These are phyloP conservation scores for Sporopachydermia cereana DNA, from an alignment of 1,139 yeast species.

Conservation along the genomic window DNA sequence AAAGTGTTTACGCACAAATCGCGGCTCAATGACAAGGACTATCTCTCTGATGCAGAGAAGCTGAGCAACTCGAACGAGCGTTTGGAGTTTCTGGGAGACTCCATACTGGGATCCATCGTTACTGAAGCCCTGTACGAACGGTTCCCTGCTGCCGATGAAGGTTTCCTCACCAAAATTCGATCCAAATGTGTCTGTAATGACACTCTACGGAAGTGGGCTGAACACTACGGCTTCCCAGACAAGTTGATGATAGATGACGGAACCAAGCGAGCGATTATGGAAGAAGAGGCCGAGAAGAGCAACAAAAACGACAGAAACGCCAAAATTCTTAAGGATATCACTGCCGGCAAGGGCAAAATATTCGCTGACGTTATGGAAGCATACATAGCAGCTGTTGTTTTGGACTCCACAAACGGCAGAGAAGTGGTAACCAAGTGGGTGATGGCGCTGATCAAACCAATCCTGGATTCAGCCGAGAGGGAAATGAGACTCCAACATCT, in stretches of 20 bases:
- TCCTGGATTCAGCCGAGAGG: constrained; percentile 28
- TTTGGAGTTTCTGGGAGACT: constrained; percentile 67
- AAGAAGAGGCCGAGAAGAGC: constrained; percentile 15
- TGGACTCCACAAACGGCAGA: constrained; percentile 39
- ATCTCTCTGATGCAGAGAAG: constrained; percentile 40
- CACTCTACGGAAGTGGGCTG: constrained; percentile 37
- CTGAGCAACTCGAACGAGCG: constrained; percentile 58
- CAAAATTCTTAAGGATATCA: constrained; percentile 16
- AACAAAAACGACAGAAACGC: not conserved
- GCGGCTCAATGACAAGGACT: constrained; percentile 44
- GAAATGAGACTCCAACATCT: constrained; percentile 26
- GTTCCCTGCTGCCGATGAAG: constrained; percentile 41
- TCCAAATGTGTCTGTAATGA: constrained; percentile 38
- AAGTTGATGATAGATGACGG: not conserved
- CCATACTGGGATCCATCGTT: constrained; percentile 51
- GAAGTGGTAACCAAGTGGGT: constrained; percentile 51
- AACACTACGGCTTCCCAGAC: constrained; percentile 31
- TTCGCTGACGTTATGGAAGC: constrained; percentile 83
- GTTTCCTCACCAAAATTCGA: constrained; percentile 38
- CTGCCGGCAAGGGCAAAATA: constrained; percentile 30
- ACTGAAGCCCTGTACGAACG: constrained; percentile 33
- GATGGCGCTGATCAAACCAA: constrained; percentile 38
- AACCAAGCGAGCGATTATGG: not conserved
- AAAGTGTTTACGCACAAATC: constrained; percentile 65
- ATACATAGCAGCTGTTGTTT: constrained; percentile 71